Evolutionary conservation across 2,329 filamentous ascomycete genomes (phyloP).

Genomic region (Peltaster fructicola): DNA sequence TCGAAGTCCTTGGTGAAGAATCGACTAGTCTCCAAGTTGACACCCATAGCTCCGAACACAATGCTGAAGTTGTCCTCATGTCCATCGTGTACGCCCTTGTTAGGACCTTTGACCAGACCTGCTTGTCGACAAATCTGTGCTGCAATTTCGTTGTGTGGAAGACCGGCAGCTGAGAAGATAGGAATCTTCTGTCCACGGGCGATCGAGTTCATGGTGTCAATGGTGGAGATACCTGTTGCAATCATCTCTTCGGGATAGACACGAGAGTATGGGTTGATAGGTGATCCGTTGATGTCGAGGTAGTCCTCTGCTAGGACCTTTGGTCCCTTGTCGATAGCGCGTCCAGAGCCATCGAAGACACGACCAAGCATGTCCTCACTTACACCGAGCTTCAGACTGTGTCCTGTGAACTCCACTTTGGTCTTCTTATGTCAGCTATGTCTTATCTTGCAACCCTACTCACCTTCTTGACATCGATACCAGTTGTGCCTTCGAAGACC

Average conservation of each 20-base stretch:
- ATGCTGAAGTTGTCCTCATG: constrained; percentile 99
- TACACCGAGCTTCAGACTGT: constrained; percentile 95
- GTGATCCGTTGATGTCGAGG: constrained; percentile 95
- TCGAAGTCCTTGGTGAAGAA: constrained; percentile 99
- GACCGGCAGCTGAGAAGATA: constrained; percentile 95
- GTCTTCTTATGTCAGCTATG: too few species aligned
- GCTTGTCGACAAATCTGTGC: constrained; percentile 98
- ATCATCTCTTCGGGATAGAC: constrained; percentile 99
- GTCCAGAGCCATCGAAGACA: constrained; percentile 95
- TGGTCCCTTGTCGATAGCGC: constrained; percentile 96
- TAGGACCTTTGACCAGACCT: constrained; percentile 68
- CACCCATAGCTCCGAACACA: constrained; percentile 99
- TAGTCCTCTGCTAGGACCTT: constrained; percentile 97
- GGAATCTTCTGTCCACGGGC: constrained; percentile 98
- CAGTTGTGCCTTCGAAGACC: constrained; percentile 94
- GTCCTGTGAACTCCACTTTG: constrained; percentile 89
- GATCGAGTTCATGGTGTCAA: constrained; percentile 86
- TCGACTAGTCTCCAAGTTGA: constrained; percentile 94
- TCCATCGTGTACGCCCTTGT: constrained; percentile 88
- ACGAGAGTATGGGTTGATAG: constrained; percentile 95
- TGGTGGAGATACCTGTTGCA: constrained; percentile 95
- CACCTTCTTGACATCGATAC: constrained; percentile 95
- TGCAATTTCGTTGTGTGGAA: constrained; percentile 98
- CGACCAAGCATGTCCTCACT: constrained; percentile 99
- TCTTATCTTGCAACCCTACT: too few species aligned